Evolutionary conservation across 768 basidiomycete genomes (phyloP).

Genomic region (Pisolithus orientalis): DNA sequence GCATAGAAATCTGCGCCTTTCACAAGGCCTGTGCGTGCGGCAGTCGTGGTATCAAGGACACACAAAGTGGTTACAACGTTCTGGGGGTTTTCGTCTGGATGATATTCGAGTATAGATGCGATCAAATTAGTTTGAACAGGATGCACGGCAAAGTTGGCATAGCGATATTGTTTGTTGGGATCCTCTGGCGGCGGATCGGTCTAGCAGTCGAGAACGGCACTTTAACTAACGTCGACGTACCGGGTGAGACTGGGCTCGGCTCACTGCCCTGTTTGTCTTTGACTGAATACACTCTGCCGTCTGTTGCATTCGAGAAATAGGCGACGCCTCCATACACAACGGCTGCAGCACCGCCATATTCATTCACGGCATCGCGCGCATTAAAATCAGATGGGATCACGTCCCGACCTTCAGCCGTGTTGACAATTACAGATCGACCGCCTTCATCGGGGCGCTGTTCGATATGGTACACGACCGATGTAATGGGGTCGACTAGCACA

Average conservation of each 20-base stretch:
- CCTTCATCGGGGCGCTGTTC: slow-evolving; percentile 53
- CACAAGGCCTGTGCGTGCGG: slow-evolving; percentile 35
- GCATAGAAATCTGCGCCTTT: slow-evolving; percentile 65
- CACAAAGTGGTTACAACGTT: slow-evolving; percentile 44
- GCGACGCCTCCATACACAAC: slow-evolving; percentile 39
- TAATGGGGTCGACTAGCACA: slow-evolving; percentile 45
- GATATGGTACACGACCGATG: slow-evolving; percentile 41
- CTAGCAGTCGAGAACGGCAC: no score
- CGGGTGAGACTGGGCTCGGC: slow-evolving; percentile 47
- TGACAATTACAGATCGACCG: slow-evolving; percentile 49
- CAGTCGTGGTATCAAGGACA: slow-evolving; percentile 40
- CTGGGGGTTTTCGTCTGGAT: slow-evolving; percentile 40
- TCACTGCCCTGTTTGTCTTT: slow-evolving; percentile 16
- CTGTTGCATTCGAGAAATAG: slow-evolving; percentile 51
- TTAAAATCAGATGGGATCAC: slow-evolving; percentile 47
- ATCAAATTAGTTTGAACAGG: slow-evolving; percentile 45
- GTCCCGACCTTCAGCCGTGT: slow-evolving; percentile 38
- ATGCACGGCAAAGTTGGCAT: slow-evolving; percentile 49
- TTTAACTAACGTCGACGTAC: slow-evolving; percentile 29
- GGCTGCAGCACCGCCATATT: slow-evolving; percentile 60
- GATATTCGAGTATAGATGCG: slow-evolving; percentile 61
- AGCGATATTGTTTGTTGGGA: slow-evolving; percentile 26
- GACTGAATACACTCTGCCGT: slow-evolving; percentile 45
- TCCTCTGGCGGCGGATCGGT: neutral
- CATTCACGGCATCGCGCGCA: slow-evolving; percentile 49